Conservation (phyloP, 2,329 filamentous ascomycete species). For the Seiridium unicorne region DNA sequence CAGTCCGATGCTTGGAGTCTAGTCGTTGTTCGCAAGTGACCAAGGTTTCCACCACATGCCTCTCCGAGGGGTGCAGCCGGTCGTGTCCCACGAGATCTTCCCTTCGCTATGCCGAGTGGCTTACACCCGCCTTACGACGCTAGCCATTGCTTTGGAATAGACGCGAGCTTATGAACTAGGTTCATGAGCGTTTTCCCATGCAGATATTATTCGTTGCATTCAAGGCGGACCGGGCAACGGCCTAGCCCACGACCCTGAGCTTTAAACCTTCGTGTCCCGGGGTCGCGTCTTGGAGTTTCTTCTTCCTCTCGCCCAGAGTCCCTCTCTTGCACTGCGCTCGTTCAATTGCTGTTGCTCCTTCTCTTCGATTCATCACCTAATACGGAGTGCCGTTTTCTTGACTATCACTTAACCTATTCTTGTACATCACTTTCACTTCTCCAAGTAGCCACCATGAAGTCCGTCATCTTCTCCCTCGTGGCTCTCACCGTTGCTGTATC, state of each 20-base stretch:
- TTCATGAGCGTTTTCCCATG: not conserved
- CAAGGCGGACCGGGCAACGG: not conserved
- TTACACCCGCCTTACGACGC: not conserved
- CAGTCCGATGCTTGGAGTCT: too few species aligned
- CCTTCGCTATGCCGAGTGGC: not conserved
- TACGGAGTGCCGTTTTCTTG: not conserved
- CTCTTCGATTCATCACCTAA: not conserved
- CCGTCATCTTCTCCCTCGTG: conserved; percentile 24
- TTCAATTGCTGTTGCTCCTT: not conserved
- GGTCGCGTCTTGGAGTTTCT: not conserved
- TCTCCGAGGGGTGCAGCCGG: not conserved
- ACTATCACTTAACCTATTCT: not conserved
- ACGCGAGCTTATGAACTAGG: not conserved
- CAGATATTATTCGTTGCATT: not conserved
- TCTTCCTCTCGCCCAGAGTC: not conserved
- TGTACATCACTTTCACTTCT: not conserved
- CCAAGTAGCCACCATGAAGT: conserved; percentile 12
- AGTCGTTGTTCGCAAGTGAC: too few species aligned
- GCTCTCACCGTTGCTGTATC: conserved; percentile 17
- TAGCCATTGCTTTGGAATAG: not conserved
- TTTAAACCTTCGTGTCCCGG: not conserved
- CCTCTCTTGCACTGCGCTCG: not conserved
- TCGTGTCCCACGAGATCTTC: not conserved
- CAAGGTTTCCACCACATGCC: too few species aligned
- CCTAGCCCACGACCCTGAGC: not conserved